phyloP scores from a whole-genome alignment of 2,329 filamentous ascomycete species.

The Beauveria rudraprayagi region DNA sequence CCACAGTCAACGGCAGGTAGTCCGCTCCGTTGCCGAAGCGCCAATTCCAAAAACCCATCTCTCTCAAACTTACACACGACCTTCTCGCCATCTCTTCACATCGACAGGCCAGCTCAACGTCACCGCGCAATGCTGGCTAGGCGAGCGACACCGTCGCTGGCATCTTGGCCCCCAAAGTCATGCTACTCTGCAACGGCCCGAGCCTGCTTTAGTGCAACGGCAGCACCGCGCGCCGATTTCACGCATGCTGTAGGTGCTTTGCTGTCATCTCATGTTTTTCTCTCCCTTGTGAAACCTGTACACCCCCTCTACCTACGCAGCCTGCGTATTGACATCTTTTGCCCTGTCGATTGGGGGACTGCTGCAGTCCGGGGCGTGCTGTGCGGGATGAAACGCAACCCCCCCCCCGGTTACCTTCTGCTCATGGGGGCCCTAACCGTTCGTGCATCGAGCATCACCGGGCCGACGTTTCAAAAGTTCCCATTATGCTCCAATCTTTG shows the following conservation, averaged over 20 bases:
- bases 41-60: not conserved
- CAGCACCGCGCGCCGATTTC: constrained; percentile 31
- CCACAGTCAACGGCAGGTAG: not conserved
- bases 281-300: not conserved
- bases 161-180: not conserved
- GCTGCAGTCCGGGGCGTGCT: not conserved
- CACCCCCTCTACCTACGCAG: not conserved
- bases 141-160: not conserved
- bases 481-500: not conserved
- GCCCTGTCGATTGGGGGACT: not conserved
- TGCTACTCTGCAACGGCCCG: constrained; percentile 12
- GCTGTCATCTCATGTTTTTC: not conserved
- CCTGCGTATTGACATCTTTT: not conserved
- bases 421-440: not conserved
- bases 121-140: not conserved
- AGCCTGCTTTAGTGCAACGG: constrained; percentile 28
- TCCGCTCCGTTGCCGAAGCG: not conserved
- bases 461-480: not conserved
- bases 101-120: not conserved
- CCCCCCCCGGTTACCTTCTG: not conserved
- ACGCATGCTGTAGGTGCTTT: constrained; percentile 34
- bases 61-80: constrained; percentile 2
- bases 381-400: not conserved
- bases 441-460: not conserved
- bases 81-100: not conserved